Evolutionary conservation across 345 rosid species (phyloP), one percentile per base, ranked within the genome.

Genomic region (Brassica carinata): DNA sequence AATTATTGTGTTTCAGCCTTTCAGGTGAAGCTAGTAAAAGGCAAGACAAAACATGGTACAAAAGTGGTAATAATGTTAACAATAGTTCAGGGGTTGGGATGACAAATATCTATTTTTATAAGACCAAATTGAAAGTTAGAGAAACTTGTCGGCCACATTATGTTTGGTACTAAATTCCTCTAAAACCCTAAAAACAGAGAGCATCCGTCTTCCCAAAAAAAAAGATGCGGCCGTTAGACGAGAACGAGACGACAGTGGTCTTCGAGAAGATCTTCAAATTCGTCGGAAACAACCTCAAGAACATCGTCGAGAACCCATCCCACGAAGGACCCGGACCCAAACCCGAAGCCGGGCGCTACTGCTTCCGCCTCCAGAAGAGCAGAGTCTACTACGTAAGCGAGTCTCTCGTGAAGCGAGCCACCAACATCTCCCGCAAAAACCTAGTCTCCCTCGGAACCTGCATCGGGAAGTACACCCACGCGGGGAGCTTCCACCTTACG

Each of bases 361-460:
- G 99, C 77, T 93, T 93, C 97, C 83, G 98, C 3, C 97, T 96
- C 78, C 90, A 92, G 77, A 91, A 89, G 79, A 92, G 86, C 90
- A 85, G 83, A 69, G 92, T 96, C 67, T 93, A 70, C 85, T 93
- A 92, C 81, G 96, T 90, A 8, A 87, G 96, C 82, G 96, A 93
- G 59, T 86, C 93, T 0, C 84, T 92, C 18, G 98, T 93, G 67
- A 92, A 86, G 84, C 88, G 96, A 48, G 98, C 98, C 61, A 96
- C 96, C 29, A 96, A 93, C 87, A 69, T 92, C 59, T 79, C 89
- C 31, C 79, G 98, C 4, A 71, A 78, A 63, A 89, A 88, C 74
- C 82, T 96, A 8, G 87, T 85, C 58, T 88, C 96, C 0, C 73
- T 96, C 2, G 97, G 98, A 9, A 90, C 93, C 34, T 92, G 94